Percentiles rank a stretch among this genome's conserved stretches.
Conservation (phyloP, 805 yeast species). For the Candida nitratophila region DNA sequence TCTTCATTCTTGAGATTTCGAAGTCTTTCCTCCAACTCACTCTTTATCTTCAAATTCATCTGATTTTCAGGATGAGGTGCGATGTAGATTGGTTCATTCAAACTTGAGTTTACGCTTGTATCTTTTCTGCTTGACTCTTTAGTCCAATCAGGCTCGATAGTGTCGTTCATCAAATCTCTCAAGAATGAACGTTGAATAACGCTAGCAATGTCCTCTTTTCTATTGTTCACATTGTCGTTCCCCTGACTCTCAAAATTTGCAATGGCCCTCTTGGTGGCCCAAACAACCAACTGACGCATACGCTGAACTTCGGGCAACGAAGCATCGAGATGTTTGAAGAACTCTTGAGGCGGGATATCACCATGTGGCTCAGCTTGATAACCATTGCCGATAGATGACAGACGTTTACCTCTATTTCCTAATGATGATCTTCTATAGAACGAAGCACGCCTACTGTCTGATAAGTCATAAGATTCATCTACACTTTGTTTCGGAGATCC, state of each 20-base stretch:
- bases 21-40: slow-evolving; percentile 38
- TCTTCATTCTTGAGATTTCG: slow-evolving; percentile 38
- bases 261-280: slow-evolving; percentile 51
- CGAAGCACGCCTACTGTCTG: not conserved
- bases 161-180: slow-evolving; percentile 51
- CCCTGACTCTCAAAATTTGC: slow-evolving; percentile 7
- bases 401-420: slow-evolving; percentile 59
- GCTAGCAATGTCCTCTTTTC: slow-evolving; percentile 44
- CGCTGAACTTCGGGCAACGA: slow-evolving; percentile 65
- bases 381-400: slow-evolving; percentile 72
- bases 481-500: slow-evolving; percentile 2
- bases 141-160: slow-evolving; percentile 59
- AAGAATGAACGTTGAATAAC: slow-evolving; percentile 59
- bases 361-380: slow-evolving; percentile 60
- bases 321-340: slow-evolving; percentile 55
- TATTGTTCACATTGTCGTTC: slow-evolving; percentile 13
- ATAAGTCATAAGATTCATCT: not conserved
- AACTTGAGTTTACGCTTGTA: slow-evolving; percentile 12
- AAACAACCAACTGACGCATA: slow-evolving; percentile 60
- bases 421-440: slow-evolving; percentile 41
- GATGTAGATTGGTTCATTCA: slow-evolving; percentile 25
- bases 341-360: slow-evolving; percentile 46
- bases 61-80: slow-evolving; percentile 57
- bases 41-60: slow-evolving; percentile 41
- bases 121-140: slow-evolving; percentile 17